phyloP scores from a whole-genome alignment of 768 basidiomycete genomes.

The Fomitopsis pulvina region DNA sequence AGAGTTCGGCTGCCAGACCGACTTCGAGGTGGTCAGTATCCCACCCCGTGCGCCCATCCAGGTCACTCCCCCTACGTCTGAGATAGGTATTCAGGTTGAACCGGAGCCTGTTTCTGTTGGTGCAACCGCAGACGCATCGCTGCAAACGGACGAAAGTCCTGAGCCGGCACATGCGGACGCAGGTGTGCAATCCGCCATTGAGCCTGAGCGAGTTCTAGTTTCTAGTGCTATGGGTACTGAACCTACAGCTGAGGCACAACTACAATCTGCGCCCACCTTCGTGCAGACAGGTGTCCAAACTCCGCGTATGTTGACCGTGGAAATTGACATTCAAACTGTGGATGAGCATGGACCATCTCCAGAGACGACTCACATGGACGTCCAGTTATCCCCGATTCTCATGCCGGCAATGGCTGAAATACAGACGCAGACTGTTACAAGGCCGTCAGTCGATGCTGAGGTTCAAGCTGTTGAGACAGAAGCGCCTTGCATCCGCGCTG shows the following conservation, averaged over 20 bases:
- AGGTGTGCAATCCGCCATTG: conserved; percentile 41
- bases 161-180: conserved; percentile 33
- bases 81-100: conserved; percentile 30
- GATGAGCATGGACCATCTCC: conserved; percentile 15
- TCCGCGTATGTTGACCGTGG: conserved; percentile 20
- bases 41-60: conserved; percentile 19
- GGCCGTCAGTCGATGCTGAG: conserved; percentile 5
- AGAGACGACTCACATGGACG: conserved; percentile 17
- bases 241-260: conserved; percentile 18
- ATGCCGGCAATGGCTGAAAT: conserved; percentile 6
- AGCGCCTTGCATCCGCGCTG: conserved; percentile 7
- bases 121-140: conserved; percentile 18
- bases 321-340: conserved; percentile 29
- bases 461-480: conserved; percentile 4
- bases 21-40: conserved; percentile 34
- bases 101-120: conserved; percentile 17
- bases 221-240: conserved; percentile 27
- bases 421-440: conserved; percentile 11
- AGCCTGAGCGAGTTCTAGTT: conserved; percentile 3
- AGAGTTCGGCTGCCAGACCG: conserved; percentile 66
- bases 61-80: conserved; percentile 23
- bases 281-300: conserved; percentile 34
- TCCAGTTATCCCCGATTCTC: conserved; percentile 14
- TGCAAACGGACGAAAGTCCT: conserved; percentile 26
- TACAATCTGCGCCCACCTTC: conserved; percentile 13